These are phyloP conservation scores for Aegilops sharonensis DNA, from an alignment of 176 grass and related monocot genomes.

Conservation along the genomic window DNA sequence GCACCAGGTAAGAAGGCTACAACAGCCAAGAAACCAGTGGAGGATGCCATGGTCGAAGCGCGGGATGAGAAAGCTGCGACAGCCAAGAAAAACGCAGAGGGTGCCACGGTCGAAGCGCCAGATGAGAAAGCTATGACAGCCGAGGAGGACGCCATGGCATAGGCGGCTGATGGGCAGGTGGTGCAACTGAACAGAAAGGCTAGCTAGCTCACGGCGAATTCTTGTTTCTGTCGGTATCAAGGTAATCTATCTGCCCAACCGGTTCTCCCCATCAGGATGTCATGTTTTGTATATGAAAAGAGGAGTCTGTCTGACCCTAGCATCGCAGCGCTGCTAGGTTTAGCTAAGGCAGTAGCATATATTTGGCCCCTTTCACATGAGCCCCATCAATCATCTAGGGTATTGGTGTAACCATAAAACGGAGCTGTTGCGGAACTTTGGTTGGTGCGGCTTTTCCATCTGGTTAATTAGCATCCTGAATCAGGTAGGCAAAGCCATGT, in stretches of 20 bases:
- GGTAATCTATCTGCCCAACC: conserved; percentile 11
- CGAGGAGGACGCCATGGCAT: background rate
- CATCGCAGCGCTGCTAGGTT: conserved; percentile 29
- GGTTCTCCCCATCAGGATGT: conserved; percentile 36
- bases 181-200: conserved; percentile 19
- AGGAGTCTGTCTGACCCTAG: conserved; percentile 33
- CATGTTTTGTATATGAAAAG: conserved; percentile 51
- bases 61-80: background rate
- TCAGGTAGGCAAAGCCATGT: conserved; percentile 18
- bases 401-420: conserved; percentile 15
- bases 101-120: background rate
- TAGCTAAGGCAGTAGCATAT: conserved; percentile 28
- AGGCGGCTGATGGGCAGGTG: conserved; percentile 18
- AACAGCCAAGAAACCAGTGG: background rate
- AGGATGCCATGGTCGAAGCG: background rate
- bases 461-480: background rate
- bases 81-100: background rate
- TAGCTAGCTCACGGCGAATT: background rate
- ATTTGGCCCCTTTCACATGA: conserved; percentile 7
- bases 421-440: background rate
- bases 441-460: background rate
- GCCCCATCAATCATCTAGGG: background rate
- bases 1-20: background rate
- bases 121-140: background rate
- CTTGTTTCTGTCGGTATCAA: conserved; percentile 35